A percentile compares a stretch with the other conserved stretches of the same genome.
Conservation (phyloP, 1,139 yeast species). For the Magnusiomyces tetraspermus region DNA sequence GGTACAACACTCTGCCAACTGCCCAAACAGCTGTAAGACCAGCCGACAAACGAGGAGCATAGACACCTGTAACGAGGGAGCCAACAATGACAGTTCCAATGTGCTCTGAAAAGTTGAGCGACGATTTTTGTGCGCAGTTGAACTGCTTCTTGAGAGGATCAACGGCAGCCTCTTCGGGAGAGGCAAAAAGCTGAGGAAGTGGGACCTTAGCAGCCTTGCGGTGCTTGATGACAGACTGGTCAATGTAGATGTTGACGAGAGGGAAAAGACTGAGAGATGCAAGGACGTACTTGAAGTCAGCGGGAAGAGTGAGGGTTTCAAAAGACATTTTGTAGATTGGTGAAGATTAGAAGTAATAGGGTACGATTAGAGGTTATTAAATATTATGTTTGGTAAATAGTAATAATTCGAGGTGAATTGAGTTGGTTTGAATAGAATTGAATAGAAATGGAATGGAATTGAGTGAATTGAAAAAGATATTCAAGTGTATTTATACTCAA, state of each 20-base stretch:
- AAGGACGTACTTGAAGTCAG: slow-evolving; percentile 16
- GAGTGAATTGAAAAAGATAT: too few relatives aligned
- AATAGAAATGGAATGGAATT: too few relatives aligned
- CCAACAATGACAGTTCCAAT: slow-evolving; percentile 11
- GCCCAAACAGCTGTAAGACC: slow-evolving; percentile 13
- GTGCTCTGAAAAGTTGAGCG: slow-evolving; percentile 18
- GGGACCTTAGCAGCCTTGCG: slow-evolving; percentile 12
- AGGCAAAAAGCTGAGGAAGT: slow-evolving; percentile 16
- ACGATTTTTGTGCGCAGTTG: slow-evolving; percentile 18
- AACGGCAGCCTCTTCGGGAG: slow-evolving; percentile 15
- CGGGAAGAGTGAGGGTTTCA: slow-evolving; percentile 8
- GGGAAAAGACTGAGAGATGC: slow-evolving; percentile 16
- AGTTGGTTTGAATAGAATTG: too few relatives aligned
- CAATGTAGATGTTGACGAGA: slow-evolving; percentile 12
- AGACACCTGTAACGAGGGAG: slow-evolving; percentile 14
- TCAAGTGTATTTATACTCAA: too few relatives aligned
- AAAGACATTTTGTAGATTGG: not conserved
- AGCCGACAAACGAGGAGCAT: slow-evolving; percentile 15
- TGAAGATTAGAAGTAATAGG: too few relatives aligned
- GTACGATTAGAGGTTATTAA: too few relatives aligned
- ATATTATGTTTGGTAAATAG: too few relatives aligned
- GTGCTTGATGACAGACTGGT: slow-evolving; percentile 11
- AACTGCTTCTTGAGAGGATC: slow-evolving; percentile 15
- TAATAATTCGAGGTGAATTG: too few relatives aligned
- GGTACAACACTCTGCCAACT: slow-evolving; percentile 14